Conservation (phyloP, 345 rosid species). For the Raphanus raphanistrum region DNA sequence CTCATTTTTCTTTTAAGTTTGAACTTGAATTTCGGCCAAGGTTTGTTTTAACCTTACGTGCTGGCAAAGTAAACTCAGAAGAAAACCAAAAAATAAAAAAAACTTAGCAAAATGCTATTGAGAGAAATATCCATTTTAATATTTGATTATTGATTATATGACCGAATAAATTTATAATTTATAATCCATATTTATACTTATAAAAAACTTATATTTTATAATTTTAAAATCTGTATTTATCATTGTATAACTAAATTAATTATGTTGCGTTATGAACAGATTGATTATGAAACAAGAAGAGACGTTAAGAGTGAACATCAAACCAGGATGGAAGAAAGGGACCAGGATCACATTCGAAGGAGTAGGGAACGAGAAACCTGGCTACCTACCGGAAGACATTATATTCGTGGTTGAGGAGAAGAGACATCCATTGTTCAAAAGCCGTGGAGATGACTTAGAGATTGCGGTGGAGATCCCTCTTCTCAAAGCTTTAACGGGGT, state of each 20-base stretch:
- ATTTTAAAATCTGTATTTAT: too few species aligned
- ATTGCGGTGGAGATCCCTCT: conserved; percentile 69
- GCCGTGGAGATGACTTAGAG: conserved; percentile 68
- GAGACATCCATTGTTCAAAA: conserved; percentile 60
- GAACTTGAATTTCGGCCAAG: neutral
- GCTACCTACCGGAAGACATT: conserved; percentile 68
- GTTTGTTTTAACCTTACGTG: neutral
- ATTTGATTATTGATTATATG: neutral
- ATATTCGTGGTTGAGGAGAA: conserved; percentile 60
- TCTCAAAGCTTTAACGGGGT: conserved; percentile 75
- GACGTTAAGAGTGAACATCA: conserved; percentile 53
- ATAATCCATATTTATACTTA: neutral
- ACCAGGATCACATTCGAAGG: conserved; percentile 84
- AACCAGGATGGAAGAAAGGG: conserved; percentile 94
- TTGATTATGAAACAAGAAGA: conserved; percentile 63
- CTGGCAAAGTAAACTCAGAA: neutral
- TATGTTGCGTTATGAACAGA: conserved; percentile 39
- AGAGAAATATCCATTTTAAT: neutral
- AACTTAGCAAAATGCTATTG: neutral
- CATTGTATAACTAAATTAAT: neutral
- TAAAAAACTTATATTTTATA: neutral
- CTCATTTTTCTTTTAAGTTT: neutral
- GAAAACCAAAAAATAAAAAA: neutral
- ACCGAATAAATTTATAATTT: neutral
- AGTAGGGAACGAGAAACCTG: conserved; percentile 79